These are phyloP conservation scores for Jatropha podagrica DNA, from an alignment of 441 rosid genomes.

Conservation along the genomic window DNA sequence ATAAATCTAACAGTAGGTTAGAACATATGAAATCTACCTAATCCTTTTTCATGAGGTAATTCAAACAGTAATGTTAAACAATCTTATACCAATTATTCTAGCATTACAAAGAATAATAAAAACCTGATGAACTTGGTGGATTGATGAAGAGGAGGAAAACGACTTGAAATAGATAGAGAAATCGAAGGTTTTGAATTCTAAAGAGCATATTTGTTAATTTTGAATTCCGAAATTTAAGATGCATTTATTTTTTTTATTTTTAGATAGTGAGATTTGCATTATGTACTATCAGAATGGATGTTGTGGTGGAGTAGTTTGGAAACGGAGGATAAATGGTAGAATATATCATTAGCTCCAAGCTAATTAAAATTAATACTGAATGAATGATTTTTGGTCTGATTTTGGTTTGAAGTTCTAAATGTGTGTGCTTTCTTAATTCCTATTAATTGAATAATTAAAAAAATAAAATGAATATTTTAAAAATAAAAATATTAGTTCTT, in stretches of 20 bases:
- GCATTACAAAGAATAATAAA: not conserved
- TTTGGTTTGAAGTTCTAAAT: slow-evolving; percentile 19
- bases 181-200: not conserved
- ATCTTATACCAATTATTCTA: no score
- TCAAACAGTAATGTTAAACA: no score
- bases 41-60: no score
- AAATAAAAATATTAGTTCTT: no score
- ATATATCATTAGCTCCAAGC: not conserved
- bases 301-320: slow-evolving; percentile 4
- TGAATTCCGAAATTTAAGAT: not conserved
- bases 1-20: no score
- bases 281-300: not conserved
- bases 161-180: not conserved
- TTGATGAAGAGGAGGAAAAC: slow-evolving; percentile 2
- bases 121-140: slow-evolving; percentile 14
- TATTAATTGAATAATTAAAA: no score
- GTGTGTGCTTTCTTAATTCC: not conserved
- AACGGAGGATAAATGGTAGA: not conserved
- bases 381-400: slow-evolving; percentile 16
- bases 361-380: not conserved
- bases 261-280: not conserved
- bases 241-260: not conserved
- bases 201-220: not conserved
- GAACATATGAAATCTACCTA: no score
- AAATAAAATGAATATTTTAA: no score